A percentile compares a stretch with the other conserved stretches of the same genome.
Conservation (phyloP, 306 rosid genomes). For the Leucaena leucocephala region DNA sequence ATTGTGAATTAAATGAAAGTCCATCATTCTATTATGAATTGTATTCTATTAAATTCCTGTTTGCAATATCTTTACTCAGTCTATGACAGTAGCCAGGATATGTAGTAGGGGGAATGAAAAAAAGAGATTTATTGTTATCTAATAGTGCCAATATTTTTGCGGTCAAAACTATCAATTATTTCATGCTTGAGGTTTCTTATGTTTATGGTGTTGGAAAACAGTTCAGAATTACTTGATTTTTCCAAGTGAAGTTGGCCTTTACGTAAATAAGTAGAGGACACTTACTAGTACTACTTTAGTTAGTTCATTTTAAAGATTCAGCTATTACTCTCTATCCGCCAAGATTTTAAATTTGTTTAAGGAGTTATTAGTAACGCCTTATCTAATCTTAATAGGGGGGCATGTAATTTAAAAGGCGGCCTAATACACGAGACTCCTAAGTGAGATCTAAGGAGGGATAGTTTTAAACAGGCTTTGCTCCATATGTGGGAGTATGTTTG, state of each 20-base stretch:
- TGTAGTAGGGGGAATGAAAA: background rate
- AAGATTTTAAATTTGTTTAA: background rate
- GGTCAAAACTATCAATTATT: slow-evolving; percentile 17
- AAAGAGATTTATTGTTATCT: background rate
- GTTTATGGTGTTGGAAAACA: background rate
- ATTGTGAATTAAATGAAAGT: background rate
- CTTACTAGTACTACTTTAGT: background rate
- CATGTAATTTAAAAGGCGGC: background rate
- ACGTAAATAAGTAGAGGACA: background rate
- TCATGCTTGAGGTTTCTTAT: slow-evolving; percentile 20
- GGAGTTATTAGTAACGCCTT: background rate
- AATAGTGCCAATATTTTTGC: slow-evolving; percentile 2
- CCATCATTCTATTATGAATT: background rate
- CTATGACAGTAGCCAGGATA: background rate
- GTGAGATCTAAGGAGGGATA: too few relatives aligned
- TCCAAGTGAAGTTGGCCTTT: slow-evolving; percentile 2
- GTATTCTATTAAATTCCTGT: background rate
- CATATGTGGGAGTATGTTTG: too few relatives aligned
- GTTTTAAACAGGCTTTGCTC: too few relatives aligned
- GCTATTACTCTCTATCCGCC: background rate
- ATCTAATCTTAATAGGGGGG: background rate
- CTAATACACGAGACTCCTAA: too few relatives aligned
- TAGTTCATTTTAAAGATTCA: background rate
- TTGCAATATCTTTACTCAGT: background rate
- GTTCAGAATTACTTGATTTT: slow-evolving; percentile 18